Conservation (phyloP, 805 yeast species). For the Yamadazyma akitaensis region DNA sequence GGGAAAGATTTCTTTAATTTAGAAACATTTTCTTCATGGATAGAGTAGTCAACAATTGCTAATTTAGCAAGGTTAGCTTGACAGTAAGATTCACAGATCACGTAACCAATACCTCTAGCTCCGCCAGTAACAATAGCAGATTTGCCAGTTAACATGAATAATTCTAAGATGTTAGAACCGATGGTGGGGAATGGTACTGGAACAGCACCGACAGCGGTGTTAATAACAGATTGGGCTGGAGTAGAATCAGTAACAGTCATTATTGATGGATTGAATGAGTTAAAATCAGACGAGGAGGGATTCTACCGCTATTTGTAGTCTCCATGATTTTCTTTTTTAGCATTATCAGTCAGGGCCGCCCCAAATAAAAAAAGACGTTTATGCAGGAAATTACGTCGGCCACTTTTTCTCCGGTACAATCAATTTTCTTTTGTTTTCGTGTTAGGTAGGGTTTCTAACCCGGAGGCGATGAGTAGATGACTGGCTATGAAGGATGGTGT, state of each 20-base stretch:
- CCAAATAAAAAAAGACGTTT: too few relatives aligned
- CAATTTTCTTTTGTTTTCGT: neutral
- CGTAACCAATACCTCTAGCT: conserved; percentile 37
- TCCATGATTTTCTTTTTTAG: conserved; percentile 1
- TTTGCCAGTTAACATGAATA: conserved; percentile 30
- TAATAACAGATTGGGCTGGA: conserved; percentile 22
- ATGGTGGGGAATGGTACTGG: conserved; percentile 35
- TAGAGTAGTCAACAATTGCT: conserved; percentile 40
- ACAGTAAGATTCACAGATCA: conserved; percentile 34
- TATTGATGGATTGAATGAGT: neutral
- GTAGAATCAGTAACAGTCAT: conserved; percentile 19
- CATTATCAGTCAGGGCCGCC: conserved; percentile 1
- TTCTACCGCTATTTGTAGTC: neutral
- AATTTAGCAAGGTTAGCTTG: conserved; percentile 36
- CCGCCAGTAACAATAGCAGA: conserved; percentile 38
- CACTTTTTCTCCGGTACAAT: neutral
- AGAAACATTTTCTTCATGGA: conserved; percentile 25
- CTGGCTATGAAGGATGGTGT: neutral
- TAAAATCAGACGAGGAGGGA: neutral
- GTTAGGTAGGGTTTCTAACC: conserved; percentile 1
- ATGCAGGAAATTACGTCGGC: conserved; percentile 4
- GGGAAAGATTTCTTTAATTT: conserved; percentile 29
- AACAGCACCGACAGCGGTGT: conserved; percentile 36
- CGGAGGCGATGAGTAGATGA: conserved; percentile 2
- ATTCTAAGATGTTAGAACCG: conserved; percentile 24